Conservation (phyloP, 805 yeast species). For the Aciculoconidium aculeatum region DNA sequence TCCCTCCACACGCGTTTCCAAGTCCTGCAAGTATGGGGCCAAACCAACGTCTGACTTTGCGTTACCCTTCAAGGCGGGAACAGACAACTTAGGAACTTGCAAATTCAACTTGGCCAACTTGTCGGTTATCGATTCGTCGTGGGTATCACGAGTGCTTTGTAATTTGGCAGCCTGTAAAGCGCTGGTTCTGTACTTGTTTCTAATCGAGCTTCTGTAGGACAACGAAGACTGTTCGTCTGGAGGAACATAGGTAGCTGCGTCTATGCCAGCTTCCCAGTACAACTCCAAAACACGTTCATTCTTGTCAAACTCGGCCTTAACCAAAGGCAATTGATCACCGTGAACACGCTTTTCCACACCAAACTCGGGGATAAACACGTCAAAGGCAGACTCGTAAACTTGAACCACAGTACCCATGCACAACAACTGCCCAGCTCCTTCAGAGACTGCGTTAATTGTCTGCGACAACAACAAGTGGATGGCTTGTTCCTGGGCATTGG, state of each 20-base stretch:
- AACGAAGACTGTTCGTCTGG: slow-evolving; percentile 79
- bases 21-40: slow-evolving; percentile 51
- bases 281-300: slow-evolving; percentile 62
- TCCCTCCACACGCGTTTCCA: slow-evolving; percentile 57
- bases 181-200: slow-evolving; percentile 70
- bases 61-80: slow-evolving; percentile 14
- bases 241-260: slow-evolving; percentile 86
- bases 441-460: slow-evolving; percentile 69
- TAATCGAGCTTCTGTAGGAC: slow-evolving; percentile 71
- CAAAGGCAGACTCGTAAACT: slow-evolving; percentile 95
- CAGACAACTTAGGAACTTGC: slow-evolving; percentile 38
- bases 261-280: slow-evolving; percentile 90
- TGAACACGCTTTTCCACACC: slow-evolving; percentile 95
- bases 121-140: slow-evolving; percentile 37
- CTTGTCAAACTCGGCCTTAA: slow-evolving; percentile 88
- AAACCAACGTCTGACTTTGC: slow-evolving; percentile 26
- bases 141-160: slow-evolving; percentile 36
- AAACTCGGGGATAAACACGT: slow-evolving; percentile 84
- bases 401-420: slow-evolving; percentile 84
- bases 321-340: slow-evolving; percentile 91
- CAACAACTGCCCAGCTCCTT: slow-evolving; percentile 71
- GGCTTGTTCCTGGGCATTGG: slow-evolving; percentile 90
- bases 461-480: slow-evolving; percentile 81
- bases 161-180: slow-evolving; percentile 64
- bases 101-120: slow-evolving; percentile 48